Evolutionary conservation across 1,284 basidiomycete genomes (phyloP).

Genomic region (Apiotrichum sp.): DNA sequence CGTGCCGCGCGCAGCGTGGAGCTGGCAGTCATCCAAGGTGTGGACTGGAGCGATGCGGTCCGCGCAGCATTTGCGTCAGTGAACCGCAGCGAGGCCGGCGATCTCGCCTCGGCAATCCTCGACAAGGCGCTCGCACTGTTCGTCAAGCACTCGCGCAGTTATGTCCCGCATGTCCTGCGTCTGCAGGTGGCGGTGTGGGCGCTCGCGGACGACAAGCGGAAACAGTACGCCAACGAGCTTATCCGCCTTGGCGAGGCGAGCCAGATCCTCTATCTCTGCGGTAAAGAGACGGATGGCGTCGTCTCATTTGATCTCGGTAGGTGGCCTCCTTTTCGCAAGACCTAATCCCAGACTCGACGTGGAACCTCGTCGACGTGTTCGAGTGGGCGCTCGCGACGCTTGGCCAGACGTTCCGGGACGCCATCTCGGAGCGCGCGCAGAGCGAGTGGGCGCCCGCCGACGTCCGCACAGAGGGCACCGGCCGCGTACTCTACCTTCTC

Average conservation of each 20-base stretch:
- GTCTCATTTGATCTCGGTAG: slow-evolving; percentile 33
- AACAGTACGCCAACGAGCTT: slow-evolving; percentile 24
- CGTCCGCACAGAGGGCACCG: slow-evolving; percentile 9
- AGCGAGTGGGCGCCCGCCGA: slow-evolving; percentile 22
- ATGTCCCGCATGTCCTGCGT: slow-evolving; percentile 20
- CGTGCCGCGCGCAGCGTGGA: slow-evolving; percentile 22
- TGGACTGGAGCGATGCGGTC: slow-evolving; percentile 33
- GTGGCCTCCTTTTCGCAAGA: not conserved
- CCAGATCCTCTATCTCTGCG: slow-evolving; percentile 25
- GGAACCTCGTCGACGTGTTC: slow-evolving; percentile 31
- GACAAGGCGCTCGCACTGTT: slow-evolving; percentile 13
- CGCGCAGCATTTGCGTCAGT: slow-evolving; percentile 24
- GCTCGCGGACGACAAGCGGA: slow-evolving; percentile 21
- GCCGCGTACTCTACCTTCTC: slow-evolving; percentile 27
- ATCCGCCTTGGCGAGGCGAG: slow-evolving; percentile 30
- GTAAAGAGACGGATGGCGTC: slow-evolving; percentile 15
- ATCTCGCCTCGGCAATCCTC: slow-evolving; percentile 14
- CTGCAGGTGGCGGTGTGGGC: slow-evolving; percentile 33
- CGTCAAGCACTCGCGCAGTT: slow-evolving; percentile 14
- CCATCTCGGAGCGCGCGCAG: slow-evolving; percentile 21
- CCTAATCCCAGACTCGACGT: slow-evolving; percentile 25
- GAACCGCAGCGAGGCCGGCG: slow-evolving; percentile 11
- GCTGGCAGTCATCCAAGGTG: slow-evolving; percentile 27
- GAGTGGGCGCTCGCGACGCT: slow-evolving; percentile 30
- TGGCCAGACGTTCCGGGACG: slow-evolving; percentile 24